These are phyloP conservation scores for Penicillium frequentans DNA, from an alignment of 2,329 filamentous ascomycete species.

Conservation along the genomic window DNA sequence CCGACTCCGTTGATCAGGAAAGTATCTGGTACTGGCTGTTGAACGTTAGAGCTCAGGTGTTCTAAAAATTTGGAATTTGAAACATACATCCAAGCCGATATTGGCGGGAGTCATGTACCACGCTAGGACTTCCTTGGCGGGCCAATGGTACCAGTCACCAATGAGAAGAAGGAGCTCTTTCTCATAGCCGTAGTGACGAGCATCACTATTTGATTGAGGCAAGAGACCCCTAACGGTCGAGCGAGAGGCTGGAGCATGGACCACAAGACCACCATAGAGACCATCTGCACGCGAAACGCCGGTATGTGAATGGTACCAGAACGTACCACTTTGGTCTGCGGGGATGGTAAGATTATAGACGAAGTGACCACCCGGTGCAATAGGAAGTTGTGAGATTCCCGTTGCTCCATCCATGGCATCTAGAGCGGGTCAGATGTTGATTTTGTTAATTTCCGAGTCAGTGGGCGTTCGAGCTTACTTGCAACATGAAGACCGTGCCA, in stretches of 20 bases:
- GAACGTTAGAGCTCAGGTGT: background rate
- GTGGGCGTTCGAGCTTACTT: slow-evolving; percentile 23
- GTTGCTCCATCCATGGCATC: slow-evolving; percentile 66
- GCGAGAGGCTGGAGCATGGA: slow-evolving; percentile 41
- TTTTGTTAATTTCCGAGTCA: background rate
- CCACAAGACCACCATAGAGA: slow-evolving; percentile 49
- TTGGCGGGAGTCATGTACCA: slow-evolving; percentile 47
- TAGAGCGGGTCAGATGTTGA: slow-evolving; percentile 1
- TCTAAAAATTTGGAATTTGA: background rate
- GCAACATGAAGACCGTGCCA: slow-evolving; percentile 50
- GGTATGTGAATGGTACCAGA: slow-evolving; percentile 53
- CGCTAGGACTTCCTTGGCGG: slow-evolving; percentile 41
- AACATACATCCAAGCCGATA: slow-evolving; percentile 46
- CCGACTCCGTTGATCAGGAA: slow-evolving; percentile 51
- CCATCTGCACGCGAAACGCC: slow-evolving; percentile 47
- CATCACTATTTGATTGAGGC: background rate
- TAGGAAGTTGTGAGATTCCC: slow-evolving; percentile 66
- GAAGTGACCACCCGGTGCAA: slow-evolving; percentile 57
- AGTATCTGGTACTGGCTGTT: slow-evolving; percentile 50
- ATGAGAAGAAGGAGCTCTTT: slow-evolving; percentile 49
- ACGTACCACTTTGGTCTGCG: slow-evolving; percentile 44
- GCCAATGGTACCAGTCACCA: slow-evolving; percentile 53
- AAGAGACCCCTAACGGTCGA: slow-evolving; percentile 18
- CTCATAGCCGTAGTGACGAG: slow-evolving; percentile 28
- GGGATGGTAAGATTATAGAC: slow-evolving; percentile 44